A percentile compares a stretch with the other conserved stretches of the same genome.
Evolutionary conservation across 352 stramenopile genomes (phyloP).

Genomic region (Phytophthora lateralis): DNA sequence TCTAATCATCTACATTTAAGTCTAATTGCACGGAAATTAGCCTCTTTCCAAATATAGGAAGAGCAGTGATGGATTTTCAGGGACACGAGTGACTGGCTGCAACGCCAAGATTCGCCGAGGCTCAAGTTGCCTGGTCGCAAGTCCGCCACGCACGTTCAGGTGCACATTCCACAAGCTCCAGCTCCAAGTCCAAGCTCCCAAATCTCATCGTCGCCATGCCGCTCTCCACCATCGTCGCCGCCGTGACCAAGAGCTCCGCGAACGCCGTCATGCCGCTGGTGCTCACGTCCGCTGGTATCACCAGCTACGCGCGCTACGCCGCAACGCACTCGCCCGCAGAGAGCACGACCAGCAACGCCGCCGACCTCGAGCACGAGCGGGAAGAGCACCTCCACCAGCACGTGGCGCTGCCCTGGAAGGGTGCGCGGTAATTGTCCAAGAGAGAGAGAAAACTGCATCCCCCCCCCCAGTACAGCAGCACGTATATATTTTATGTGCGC

Average conservation of each 20-base stretch:
- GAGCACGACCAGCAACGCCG: conserved; percentile 21
- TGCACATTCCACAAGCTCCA: conserved; percentile 25
- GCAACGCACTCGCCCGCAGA: conserved; percentile 48
- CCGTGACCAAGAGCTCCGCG: conserved; percentile 46
- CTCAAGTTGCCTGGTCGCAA: conserved; percentile 21
- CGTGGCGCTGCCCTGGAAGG: conserved; percentile 71
- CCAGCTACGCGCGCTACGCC: conserved; percentile 64
- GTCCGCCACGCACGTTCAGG: conserved; percentile 3
- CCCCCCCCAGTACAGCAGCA: not conserved
- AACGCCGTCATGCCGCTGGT: conserved; percentile 63
- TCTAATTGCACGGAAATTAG: conserved; percentile 5
- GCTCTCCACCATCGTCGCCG: conserved; percentile 45
- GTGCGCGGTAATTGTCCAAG: conserved; percentile 43
- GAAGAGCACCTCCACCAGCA: conserved; percentile 69
- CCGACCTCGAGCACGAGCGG: conserved; percentile 40
- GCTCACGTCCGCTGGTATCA: conserved; percentile 66
- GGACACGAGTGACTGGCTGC: conserved; percentile 12
- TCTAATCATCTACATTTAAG: not conserved
- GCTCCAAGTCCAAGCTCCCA: not conserved
- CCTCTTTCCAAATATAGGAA: conserved; percentile 2
- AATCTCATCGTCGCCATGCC: conserved; percentile 19
- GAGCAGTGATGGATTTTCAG: conserved; percentile 12
- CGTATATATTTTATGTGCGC: conserved; percentile 19
- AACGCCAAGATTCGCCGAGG: conserved; percentile 10
- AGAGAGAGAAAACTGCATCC: not conserved